Base-by-base conservation (phyloP, 2,329 filamentous ascomycete species). In the Ophiostoma montium region DNA sequence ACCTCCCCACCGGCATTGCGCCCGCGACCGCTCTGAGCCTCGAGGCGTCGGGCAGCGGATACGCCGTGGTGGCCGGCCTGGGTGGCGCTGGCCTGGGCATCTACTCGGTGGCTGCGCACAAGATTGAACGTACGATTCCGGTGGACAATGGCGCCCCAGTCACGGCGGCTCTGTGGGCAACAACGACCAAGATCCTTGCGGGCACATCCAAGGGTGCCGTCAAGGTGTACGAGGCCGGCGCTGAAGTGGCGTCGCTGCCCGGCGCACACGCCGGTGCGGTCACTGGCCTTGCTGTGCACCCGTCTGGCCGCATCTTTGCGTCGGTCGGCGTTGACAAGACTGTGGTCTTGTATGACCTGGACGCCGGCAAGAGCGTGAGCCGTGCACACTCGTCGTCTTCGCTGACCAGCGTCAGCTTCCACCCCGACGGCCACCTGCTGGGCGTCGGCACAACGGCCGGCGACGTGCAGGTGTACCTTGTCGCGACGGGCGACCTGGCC, bases 391-490 rank as follows among this genome's bases (percentile, higher is more conserved):
- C 81, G 21, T 82, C 90, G 64, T 75, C 84, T 55, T 76, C 81
- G 53, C 70, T 94, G 42, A 85, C 84, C 1, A 77, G 81, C 46
- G 84, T 81, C 55, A 78, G 83, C 32, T 96, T 98, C 74, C 92
- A 98, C 63, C 92, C 94, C 7, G 92, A 98, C 61, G 92, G 92
- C n/a, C 86, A 95, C 62, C 74, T 98, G 6, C 79, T 96, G 58
- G 90, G 87, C 35, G 84, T 83, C 3, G 92, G 90, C 54, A 85
- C 84, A n/a, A 69, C 70, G 10, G 74, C 83, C 45, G 87, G 87
- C 41, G 80, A 87, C 51, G 84, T 98, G 63, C 86, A 89, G 63
- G 76, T 98, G 48, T 96, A 85, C 67, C 85, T 95, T 65, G 82
- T 88, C 57, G 89, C 84, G 64, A 84, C 78, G 0, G 83, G 88